Conservation (phyloP, 2,329 filamentous ascomycete genomes). For the Raffaelea ambrosiae region DNA sequence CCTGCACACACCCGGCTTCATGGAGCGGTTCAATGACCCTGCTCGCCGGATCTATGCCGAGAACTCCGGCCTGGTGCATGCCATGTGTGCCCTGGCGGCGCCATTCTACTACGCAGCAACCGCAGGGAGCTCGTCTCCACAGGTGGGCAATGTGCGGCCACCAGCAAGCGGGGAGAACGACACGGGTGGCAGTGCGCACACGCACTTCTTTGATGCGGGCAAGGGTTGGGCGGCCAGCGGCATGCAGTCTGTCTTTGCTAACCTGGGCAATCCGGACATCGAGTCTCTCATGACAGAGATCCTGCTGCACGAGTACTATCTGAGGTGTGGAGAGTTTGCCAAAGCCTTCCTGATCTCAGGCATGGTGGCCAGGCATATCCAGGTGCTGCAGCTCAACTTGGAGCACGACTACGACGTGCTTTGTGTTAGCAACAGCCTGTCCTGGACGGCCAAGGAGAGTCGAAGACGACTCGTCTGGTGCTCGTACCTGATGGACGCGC, state of each 20-base stretch:
- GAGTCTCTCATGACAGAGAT: conserved; percentile 10
- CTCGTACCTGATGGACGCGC: conserved; percentile 7
- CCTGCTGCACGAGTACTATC: conserved; percentile 9
- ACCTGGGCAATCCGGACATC: conserved; percentile 7
- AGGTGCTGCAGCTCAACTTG: conserved; percentile 9
- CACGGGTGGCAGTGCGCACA: not conserved
- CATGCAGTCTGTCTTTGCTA: conserved; percentile 6
- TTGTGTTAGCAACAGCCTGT: too few relatives aligned
- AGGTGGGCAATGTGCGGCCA: too few relatives aligned
- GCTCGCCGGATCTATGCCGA: not conserved
- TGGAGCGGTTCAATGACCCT: conserved; percentile 9
- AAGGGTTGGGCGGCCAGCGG: conserved; percentile 6
- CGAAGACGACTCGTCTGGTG: conserved; percentile 8
- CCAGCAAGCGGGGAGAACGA: too few relatives aligned
- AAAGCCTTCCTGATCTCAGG: conserved; percentile 10
- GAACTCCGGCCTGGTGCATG: conserved; percentile 8
- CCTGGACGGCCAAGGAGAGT: conserved; percentile 4
- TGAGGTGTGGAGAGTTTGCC: conserved; percentile 9
- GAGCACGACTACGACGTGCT: conserved; percentile 6
- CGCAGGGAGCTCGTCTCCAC: too few relatives aligned
- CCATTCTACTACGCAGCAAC: conserved; percentile 2
- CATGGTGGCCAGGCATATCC: conserved; percentile 7
- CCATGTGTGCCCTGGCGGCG: conserved; percentile 9
- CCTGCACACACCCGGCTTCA: conserved; percentile 15
- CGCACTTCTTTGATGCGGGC: conserved; percentile 5